Conservation (phyloP, 306 rosid species). For the Prosopis cineraria region DNA sequence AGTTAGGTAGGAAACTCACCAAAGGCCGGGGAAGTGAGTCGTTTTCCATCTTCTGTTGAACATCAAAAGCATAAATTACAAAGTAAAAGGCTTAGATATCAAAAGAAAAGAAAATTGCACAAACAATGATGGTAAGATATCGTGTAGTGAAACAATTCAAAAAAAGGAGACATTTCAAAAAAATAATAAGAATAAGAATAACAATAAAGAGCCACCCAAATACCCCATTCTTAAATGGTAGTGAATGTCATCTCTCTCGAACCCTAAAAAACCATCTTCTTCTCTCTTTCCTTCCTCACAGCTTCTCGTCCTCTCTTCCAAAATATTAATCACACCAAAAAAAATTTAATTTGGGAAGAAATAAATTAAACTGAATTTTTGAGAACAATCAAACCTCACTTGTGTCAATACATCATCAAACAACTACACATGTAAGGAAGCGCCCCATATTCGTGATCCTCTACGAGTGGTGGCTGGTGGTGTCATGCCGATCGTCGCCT, state of each 20-base stretch:
- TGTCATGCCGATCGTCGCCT: conserved; percentile 60
- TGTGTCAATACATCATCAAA: conserved; percentile 64
- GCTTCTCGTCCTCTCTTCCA: conserved; percentile 11
- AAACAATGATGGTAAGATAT: conserved; percentile 68
- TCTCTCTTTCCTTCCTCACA: conserved; percentile 6
- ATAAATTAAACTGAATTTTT: conserved; percentile 43
- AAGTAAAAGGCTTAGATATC: conserved; percentile 29
- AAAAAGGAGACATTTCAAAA: conserved; percentile 29
- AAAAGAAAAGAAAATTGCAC: conserved; percentile 39
- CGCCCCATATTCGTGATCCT: not conserved
- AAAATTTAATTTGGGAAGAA: conserved; percentile 43
- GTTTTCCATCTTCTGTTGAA: conserved; percentile 34
- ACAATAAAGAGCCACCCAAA: conserved; percentile 34
- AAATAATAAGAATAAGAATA: conserved; percentile 8
- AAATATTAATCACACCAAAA: conserved; percentile 66
- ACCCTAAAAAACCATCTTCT: conserved; percentile 51
- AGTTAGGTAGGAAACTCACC: conserved; percentile 53
- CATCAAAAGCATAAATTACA: conserved; percentile 39
- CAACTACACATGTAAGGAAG: conserved; percentile 60
- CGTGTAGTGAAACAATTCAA: conserved; percentile 49
- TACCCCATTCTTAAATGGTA: conserved; percentile 53
- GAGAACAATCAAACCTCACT: conserved; percentile 86
- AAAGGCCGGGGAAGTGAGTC: conserved; percentile 39
- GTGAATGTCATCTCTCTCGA: conserved; percentile 59
- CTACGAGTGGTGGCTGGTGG: conserved; percentile 70